Evolutionary conservation across 768 basidiomycete species (phyloP), one percentile per base, ranked within the genome.

Genomic region (Austroboletus festivus): DNA sequence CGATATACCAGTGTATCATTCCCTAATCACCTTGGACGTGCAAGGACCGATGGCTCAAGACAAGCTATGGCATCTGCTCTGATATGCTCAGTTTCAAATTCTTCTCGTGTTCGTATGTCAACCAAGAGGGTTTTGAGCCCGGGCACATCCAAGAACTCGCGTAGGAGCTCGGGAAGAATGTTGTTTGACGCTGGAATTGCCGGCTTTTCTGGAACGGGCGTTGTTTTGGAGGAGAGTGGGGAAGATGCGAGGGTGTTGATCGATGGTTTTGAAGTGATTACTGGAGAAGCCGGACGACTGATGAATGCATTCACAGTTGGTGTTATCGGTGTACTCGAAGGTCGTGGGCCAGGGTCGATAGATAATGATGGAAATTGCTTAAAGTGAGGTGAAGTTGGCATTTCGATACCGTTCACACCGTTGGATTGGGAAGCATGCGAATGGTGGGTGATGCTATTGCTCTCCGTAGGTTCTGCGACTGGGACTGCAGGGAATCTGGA

Each of bases 1-100:
- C 11, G 20, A 13, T 18, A 22, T 35, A 33, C 37, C 48, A 42
- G 43, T 24, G 10, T 39, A 52, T 48, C 28, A 20, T 48, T 38
- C 42, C 9, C 19, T 10, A 10, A 82, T 68, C 64, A 92, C 90
- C 77, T 80, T 52, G 80, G 70, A 39, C 90, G 78, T 48, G 75
- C 58, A 19, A 92, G 73, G 5, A 95, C 80, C 1, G 77, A 77
- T 6, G 93, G 92, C 67, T 97, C 93, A 19, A 96, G 74, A 67
- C 92, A 94, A 1, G 93, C 83, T 2, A 87, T 76, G 7, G 85
- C 79, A 52, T 81, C 73, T 3, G 72, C 76, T 46, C 74, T 79
- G 49, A 96, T 86, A 51, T 86, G 83, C 46, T 85, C 89, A 16
- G 60, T 68, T 52, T 91, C 82, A 58, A 88, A 94, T 41, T 88